These are phyloP conservation scores for Musa itinerans DNA, from an alignment of 176 grass and related monocot genomes.

Conservation along the genomic window DNA sequence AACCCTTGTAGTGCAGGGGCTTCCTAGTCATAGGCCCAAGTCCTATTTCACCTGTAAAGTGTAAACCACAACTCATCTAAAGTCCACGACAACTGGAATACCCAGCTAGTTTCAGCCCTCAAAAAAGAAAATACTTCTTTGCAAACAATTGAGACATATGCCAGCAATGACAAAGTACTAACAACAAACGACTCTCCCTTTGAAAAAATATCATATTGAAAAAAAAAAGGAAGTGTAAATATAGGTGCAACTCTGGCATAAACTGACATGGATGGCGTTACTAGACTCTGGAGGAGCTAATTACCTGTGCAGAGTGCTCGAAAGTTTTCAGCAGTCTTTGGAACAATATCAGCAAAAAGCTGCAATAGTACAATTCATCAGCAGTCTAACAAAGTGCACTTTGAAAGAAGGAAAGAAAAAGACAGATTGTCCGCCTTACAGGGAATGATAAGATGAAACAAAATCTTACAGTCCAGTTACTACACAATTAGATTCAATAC, in stretches of 20 bases:
- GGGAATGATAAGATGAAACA: background rate
- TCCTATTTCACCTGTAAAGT: constrained; percentile 68
- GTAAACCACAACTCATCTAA: constrained; percentile 10
- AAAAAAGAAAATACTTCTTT: no score
- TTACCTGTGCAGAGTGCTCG: constrained; percentile 88
- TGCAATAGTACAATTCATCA: constrained; percentile 35
- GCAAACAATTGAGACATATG: background rate
- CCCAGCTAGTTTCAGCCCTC: no score
- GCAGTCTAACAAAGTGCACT: background rate
- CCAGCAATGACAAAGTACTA: background rate
- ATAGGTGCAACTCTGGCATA: background rate
- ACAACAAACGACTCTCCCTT: no score
- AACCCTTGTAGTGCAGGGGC: constrained; percentile 78
- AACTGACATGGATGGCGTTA: background rate
- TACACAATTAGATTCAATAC: constrained; percentile 13
- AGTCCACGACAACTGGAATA: background rate
- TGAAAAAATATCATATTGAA: background rate
- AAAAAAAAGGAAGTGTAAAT: background rate
- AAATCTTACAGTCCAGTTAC: background rate
- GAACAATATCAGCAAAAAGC: constrained; percentile 77
- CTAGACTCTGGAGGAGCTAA: background rate
- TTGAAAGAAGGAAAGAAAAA: background rate
- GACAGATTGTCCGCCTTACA: background rate
- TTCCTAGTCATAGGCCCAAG: constrained; percentile 48
- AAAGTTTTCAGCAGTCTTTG: constrained; percentile 78